Evolutionary conservation across 768 basidiomycete species (phyloP), one percentile per base, ranked within the genome.

Genomic region (Suillus clintonianus): DNA sequence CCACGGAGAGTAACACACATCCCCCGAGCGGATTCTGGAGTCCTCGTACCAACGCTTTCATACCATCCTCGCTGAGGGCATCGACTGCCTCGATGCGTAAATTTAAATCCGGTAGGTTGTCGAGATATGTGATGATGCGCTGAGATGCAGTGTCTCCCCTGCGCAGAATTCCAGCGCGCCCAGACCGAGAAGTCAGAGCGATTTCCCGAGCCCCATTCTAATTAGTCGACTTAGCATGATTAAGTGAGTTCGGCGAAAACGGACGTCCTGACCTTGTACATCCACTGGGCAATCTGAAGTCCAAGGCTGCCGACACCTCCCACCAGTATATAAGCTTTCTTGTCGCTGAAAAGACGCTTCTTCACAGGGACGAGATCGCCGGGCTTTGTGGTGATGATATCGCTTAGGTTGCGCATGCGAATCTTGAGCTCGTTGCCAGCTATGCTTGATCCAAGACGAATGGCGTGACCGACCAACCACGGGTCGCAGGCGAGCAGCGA

Each of bases 271-370:
- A 43, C 42, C 19, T 43, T 43, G 19, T 43, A 70, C 76, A 77
- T 78, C 76, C 76, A 77, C 30, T 74, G 68, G 6, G 75, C 68
- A 14, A 77, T 71, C n/a, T 69, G 68, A 22, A 72, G 61, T 54
- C 71, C 71, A 57, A 72, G 61, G 24, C 67, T 69, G 45, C 71
- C 68, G 43, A 63, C 65, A 42, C 71, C 71, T 27, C 71, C 71
- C 34, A 72, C 62, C 15, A 72, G 65, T 14, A 72, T 30, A 60
- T 72, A 72, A 24, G 65, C 67, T 65, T 72, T 72, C 51, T 65
- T 67, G n/a, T 75, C 70, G 57, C 76, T 63, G 54, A 77, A 76
- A 13, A 77, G 63, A 55, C 74, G 72, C 17, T 68, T 68, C 42
- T 43, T n/a, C 42, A n/a, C 42, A 43, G 19, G 17, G 42, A 43